These are phyloP conservation scores for Alternaria angustiovoidea DNA, from an alignment of 2,329 filamentous ascomycete genomes.

Conservation along the genomic window DNA sequence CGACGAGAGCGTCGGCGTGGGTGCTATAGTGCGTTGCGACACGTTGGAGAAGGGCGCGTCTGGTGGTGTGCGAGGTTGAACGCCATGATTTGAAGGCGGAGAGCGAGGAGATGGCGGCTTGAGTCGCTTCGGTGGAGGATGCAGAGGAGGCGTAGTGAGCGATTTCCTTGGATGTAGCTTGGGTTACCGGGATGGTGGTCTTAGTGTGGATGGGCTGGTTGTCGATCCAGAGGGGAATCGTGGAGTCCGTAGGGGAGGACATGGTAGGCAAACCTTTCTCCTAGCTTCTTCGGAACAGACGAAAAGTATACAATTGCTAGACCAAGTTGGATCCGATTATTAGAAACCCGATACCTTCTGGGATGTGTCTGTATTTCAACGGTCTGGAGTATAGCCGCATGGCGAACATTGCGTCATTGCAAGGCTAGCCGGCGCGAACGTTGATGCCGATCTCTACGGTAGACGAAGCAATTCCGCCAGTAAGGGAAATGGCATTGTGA, in stretches of 20 bases:
- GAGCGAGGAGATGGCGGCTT: slow-evolving; percentile 66
- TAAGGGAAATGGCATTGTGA: not conserved
- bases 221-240: slow-evolving; percentile 55
- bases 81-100: slow-evolving; percentile 73
- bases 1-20: slow-evolving; percentile 66
- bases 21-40: slow-evolving; percentile 69
- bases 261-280: not conserved
- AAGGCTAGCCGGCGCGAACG: not conserved
- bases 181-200: slow-evolving; percentile 62
- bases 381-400: not conserved
- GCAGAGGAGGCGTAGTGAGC: slow-evolving; percentile 64
- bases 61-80: slow-evolving; percentile 64
- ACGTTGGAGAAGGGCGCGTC: slow-evolving; percentile 73
- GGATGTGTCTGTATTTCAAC: not conserved
- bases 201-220: slow-evolving; percentile 49
- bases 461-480: not conserved
- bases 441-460: slow-evolving; percentile 10
- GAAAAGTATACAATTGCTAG: not conserved
- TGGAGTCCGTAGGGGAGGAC: slow-evolving; percentile 7
- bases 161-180: slow-evolving; percentile 58
- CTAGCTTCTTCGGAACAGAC: not conserved
- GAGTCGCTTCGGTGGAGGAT: slow-evolving; percentile 60
- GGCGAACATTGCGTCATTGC: slow-evolving; percentile 4
- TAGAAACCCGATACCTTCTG: not conserved
- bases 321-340: not conserved